Conservation (phyloP, 306 rosid genomes). For the Acacia crassicarpa region DNA sequence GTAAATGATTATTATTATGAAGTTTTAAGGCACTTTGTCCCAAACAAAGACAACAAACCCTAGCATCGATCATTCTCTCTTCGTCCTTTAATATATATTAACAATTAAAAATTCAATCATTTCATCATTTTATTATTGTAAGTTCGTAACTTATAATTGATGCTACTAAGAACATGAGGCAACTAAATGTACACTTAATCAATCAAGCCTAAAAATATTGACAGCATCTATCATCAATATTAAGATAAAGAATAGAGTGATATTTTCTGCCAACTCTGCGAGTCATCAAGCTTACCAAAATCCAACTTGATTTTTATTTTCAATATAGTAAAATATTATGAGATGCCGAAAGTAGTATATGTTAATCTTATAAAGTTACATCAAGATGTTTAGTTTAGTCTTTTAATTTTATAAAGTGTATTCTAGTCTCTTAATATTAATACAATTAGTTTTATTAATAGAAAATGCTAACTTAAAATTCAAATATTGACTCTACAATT, state of each 20-base stretch:
- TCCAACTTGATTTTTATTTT: background rate
- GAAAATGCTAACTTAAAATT: too few relatives aligned
- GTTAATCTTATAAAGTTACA: too few relatives aligned
- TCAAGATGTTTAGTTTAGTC: too few relatives aligned
- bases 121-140: slow-evolving; percentile 1
- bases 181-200: background rate
- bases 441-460: too few relatives aligned
- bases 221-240: background rate
- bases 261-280: slow-evolving; percentile 2
- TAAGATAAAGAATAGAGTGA: background rate
- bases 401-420: too few relatives aligned
- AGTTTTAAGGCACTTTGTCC: slow-evolving; percentile 7
- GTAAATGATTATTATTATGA: background rate
- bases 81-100: background rate
- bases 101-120: background rate
- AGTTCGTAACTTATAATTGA: slow-evolving; percentile 11
- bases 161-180: slow-evolving; percentile 4
- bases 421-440: too few relatives aligned
- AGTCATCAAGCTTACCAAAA: background rate
- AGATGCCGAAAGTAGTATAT: background rate
- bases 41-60: background rate
- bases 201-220: background rate
- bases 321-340: background rate
- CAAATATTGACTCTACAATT: too few relatives aligned
- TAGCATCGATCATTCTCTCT: background rate